Evolutionary conservation across 345 rosid species (phyloP).

Genomic region (Melaleuca quinquenervia): DNA sequence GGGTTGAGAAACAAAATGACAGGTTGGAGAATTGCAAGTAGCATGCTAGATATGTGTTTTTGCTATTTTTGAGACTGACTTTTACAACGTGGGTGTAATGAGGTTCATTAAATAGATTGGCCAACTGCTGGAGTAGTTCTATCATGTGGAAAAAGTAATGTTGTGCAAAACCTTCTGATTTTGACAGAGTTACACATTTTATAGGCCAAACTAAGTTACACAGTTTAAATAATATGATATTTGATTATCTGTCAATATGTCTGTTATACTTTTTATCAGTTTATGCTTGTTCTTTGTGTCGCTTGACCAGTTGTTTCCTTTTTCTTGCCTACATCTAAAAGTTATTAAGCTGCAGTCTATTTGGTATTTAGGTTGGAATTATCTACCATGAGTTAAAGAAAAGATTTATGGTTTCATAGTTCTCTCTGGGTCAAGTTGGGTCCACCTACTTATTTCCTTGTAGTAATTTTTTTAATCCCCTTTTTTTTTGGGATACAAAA

Average conservation of each 20-base stretch:
- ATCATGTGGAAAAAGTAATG: not conserved
- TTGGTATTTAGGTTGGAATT: not conserved
- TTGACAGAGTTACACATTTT: not conserved
- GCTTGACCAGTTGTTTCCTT: not conserved
- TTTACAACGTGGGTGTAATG: not conserved
- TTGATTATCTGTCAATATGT: not conserved
- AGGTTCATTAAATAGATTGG: not conserved
- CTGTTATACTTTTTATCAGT: not conserved
- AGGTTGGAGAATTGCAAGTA: slow-evolving; percentile 23
- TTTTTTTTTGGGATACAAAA: not conserved
- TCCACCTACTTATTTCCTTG: not conserved
- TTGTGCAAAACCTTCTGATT: not conserved
- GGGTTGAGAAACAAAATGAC: slow-evolving; percentile 65
- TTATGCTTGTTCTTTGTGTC: not conserved
- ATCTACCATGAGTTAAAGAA: not conserved
- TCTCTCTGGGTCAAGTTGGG: not conserved
- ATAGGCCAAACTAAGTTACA: not conserved
- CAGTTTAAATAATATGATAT: not conserved
- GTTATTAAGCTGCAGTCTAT: not conserved
- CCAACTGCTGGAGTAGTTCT: not conserved
- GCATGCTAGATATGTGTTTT: not conserved
- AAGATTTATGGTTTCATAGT: not conserved
- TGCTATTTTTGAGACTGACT: not conserved
- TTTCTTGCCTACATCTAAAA: not conserved
- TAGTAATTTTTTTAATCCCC: not conserved